Base-by-base conservation (phyloP, 1,284 basidiomycete genomes). In the Cerioporus squamosus region DNA sequence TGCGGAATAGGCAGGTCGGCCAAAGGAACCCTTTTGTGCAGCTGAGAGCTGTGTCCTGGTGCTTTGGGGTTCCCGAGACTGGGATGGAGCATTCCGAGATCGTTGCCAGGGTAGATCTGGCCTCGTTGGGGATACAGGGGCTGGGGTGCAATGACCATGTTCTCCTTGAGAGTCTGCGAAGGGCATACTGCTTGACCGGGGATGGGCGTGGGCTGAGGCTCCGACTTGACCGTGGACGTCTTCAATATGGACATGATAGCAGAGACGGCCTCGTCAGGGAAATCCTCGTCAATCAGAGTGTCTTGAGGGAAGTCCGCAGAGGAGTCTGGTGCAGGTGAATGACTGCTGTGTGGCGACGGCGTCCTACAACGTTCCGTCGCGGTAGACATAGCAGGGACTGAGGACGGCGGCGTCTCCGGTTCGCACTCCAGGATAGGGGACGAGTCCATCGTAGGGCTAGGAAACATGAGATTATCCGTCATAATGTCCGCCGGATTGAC, bases 401-500 rank as follows among this genome's bases (percentile, higher is more conserved):
- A 36, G 15, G 2, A 2, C 5, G 15, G 8, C 17, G 29, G 15
- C n/a, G 24, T 1, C 31, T 39, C 47, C 47, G 12, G 2, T 7
- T 44, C 23, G 17, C 23, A 26, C 39, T 22, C 36, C 2, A 50
- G 23, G 14, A 24, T 42, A 18, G 20, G 31, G 31, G 36, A 40
- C 23, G 2, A 26, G 5, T 26, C 36, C 23, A 29, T 20, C 22
- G 23, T 31, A 47, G 36, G 44, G 10, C 23, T 10, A 8, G 44
- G 6, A 18, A 33, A 20, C 22, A 31, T 47, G 17, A 54, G 39
- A 23, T 44, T 54, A 22, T 47, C 31, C 15, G 47, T 63, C 62
- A 80, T 74, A 44, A 82, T 74, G 51, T 82, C 79, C 33, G 77
- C 70, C 36, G 84, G 84, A 62, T 85, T 78, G 53, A 86, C 72